Evolutionary conservation across 1,284 basidiomycete species (phyloP), one percentile per base, ranked within the genome.

Genomic region (Pyrrhoderma lamaoense): DNA sequence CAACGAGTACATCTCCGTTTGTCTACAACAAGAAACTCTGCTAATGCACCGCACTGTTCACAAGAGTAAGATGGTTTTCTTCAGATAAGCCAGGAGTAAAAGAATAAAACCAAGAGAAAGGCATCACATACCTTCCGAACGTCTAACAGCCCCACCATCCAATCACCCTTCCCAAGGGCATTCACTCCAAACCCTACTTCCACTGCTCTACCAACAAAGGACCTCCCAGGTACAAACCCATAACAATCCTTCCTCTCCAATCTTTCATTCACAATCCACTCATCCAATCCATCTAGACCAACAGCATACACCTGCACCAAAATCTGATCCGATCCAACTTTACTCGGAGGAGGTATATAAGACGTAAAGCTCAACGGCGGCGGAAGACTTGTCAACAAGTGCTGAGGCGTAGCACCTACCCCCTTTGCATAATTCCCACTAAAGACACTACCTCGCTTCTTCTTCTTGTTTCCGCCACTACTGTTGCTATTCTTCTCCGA

Each of bases 241-340:
- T 76, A 19, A 75, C 74, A 25, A 70, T 55, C 39, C 56, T 59
- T 18, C 35, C 53, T 46, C 54, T 42, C 58, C 35, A 64, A 63
- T 57, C 74, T 75, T 21, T 72, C 68, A 35, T 73, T 73, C 8
- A 81, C 77, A 23, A 85, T 72, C 44, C 83, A 67, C 21, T 75
- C 75, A 67, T 93, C 90, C 3, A 84, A 67, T 11, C 74, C 72
- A 61, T 93, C 90, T 39, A 93, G 64, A 2, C 80, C 89, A 0
- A 89, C 88, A 7, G 86, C 89, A 72, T 87, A 89, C 1, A 94
- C 85, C 61, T 93, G 89, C 8, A 94, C 80, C 13, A 94, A 70
- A 3, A 92, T 75, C 55, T 85, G 76, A 21, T 73, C 70, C 47
- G 77, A 71, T 0, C 80, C 75, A 1, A 92, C 78, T 61, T 84